Base-by-base conservation (phyloP, 129 eudicot genomes). In the Deinandra increscens region DNA sequence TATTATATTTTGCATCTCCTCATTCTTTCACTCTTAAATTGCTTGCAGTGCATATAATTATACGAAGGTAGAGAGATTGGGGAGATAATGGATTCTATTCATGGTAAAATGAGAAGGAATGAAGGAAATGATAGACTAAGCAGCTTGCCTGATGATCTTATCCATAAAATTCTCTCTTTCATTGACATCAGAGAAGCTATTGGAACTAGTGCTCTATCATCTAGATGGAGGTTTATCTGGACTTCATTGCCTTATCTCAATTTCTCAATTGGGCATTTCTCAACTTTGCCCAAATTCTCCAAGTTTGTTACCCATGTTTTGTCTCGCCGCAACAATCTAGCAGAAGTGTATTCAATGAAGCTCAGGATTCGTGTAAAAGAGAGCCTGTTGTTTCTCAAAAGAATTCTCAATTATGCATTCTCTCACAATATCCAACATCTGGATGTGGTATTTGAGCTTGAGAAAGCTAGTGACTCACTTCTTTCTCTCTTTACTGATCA, bases 71-170 rank as follows among this genome's bases (percentile, higher is more conserved):
- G 0, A 23, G 23, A 4, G n/a, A n/a, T n/a, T n/a, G 5, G 37
- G n/a, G 4, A 60, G 66, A 48, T 3, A 29, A 67, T 31, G 62
- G 36, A 34, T 49, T 34, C 18, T 18, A 6, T 61, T 2, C n/a
- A 6, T 44, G 26, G 14, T 20, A 45, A 14, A 26, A 45, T 3
- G 36, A 26, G 42, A 6, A 29, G 45, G 26, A 46, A 33, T 26
- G 29, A 26, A 46, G 43, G 46, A 45, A 29, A 17, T 11, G 75
- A 44, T 48, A 69, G 74, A 69, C n/a, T 53, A 37, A 69, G 74
- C 51, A 53, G 64, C 74, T 69, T 69, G 64, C 64, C 74, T 0
- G 64, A 69, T 36, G 62, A 34, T 12, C 46, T 69, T 13, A 36
- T 62, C 48, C 48, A 37, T 26, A 66, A 66, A 9, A 45, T 66